phyloP scores from a whole-genome alignment of 2,329 filamentous ascomycete species.

The Epicoccum nigrum region DNA sequence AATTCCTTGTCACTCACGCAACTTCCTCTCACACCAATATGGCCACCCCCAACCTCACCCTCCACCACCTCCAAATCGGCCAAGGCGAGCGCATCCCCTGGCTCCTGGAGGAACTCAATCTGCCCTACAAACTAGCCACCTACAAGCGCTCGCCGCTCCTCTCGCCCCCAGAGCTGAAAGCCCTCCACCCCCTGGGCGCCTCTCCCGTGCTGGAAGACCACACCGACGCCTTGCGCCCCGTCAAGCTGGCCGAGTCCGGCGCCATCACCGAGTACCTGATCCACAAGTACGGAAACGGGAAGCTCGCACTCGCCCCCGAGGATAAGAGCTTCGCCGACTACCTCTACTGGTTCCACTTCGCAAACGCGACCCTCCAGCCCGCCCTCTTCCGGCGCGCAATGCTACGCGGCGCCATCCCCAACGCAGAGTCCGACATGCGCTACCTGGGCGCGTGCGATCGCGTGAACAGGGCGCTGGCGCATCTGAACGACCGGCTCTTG shows the following conservation, averaged over 20 bases:
- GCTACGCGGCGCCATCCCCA: conserved; percentile 35
- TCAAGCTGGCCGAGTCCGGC: conserved; percentile 64
- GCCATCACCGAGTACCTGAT: conserved; percentile 69
- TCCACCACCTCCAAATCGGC: conserved; percentile 53
- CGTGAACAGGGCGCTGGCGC: conserved; percentile 49
- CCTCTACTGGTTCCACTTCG: conserved; percentile 69
- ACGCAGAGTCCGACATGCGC: conserved; percentile 42
- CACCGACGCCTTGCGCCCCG: conserved; percentile 47
- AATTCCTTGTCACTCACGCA: background rate
- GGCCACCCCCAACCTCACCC: conserved; percentile 36
- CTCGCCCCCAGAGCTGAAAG: conserved; percentile 39
- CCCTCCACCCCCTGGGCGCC: conserved; percentile 54
- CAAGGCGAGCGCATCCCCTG: conserved; percentile 70
- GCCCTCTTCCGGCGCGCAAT: conserved; percentile 40
- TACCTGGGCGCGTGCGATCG: conserved; percentile 43
- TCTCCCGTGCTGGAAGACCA: conserved; percentile 67
- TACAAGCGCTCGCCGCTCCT: conserved; percentile 56
- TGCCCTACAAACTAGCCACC: conserved; percentile 59
- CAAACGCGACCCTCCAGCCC: conserved; percentile 51
- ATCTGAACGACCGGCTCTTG: conserved; percentile 58
- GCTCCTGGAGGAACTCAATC: conserved; percentile 67
- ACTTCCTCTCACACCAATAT: conserved; percentile 12
- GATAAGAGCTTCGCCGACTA: conserved; percentile 64
- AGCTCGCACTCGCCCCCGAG: conserved; percentile 54
- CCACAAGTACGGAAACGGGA: conserved; percentile 56